A percentile compares a stretch with the other conserved stretches of the same genome.
These are phyloP conservation scores for Camelina hispida DNA, from an alignment of 345 rosid genomes.

Conservation along the genomic window DNA sequence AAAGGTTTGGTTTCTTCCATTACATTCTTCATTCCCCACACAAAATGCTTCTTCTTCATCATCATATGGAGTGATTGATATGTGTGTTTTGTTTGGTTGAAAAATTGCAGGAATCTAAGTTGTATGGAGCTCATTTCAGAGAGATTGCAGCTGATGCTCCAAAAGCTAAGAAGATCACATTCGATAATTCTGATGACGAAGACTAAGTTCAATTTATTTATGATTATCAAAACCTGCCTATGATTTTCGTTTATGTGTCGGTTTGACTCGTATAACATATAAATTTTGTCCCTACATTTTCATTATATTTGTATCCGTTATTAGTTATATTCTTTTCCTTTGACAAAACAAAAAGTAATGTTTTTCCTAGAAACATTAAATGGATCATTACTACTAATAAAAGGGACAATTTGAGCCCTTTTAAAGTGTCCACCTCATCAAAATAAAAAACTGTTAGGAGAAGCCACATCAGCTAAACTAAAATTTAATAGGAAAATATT, in stretches of 20 bases:
- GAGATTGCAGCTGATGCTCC: constrained; percentile 93
- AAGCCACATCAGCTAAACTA: no score
- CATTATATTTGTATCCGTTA: constrained; percentile 8
- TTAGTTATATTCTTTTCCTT: neutral
- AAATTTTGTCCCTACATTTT: constrained; percentile 18
- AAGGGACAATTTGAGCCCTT: no score
- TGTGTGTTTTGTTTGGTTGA: constrained; percentile 11
- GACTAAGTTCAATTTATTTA: constrained; percentile 43
- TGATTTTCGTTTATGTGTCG: constrained; percentile 10
- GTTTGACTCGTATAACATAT: constrained; percentile 29
- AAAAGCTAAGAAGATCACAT: constrained; percentile 75
- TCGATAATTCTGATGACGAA: constrained; percentile 78
- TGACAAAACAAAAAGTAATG: neutral
- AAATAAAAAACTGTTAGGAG: no score
- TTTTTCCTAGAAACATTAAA: neutral
- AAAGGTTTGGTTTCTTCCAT: constrained; percentile 53
- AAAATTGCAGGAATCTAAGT: constrained; percentile 76
- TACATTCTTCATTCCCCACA: neutral
- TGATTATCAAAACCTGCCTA: neutral
- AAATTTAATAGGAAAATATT: no score
- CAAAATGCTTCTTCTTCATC: constrained; percentile 4
- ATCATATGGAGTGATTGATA: constrained; percentile 11
- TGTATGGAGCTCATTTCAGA: constrained; percentile 93
- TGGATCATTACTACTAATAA: neutral
- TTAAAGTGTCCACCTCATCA: no score